These are phyloP conservation scores for sorghum (Sorghum bicolor) DNA, from an alignment of 176 grass and related monocot genomes.

Conservation along the genomic window DNA sequence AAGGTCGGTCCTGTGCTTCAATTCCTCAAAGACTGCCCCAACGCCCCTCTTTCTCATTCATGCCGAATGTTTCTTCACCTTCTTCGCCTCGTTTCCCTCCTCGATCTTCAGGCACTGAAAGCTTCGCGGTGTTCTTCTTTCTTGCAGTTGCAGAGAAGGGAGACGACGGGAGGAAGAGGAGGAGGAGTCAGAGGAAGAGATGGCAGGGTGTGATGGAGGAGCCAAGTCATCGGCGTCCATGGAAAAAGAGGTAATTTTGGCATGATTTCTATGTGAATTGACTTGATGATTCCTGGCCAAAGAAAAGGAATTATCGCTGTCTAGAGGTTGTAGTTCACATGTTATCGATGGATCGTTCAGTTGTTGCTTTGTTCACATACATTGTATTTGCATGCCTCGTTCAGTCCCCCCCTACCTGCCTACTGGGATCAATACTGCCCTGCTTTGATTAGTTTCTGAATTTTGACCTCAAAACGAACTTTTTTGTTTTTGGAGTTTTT, in stretches of 20 bases:
- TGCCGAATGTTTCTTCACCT: neutral
- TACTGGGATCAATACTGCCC: neutral
- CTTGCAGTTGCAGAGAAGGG: conserved; percentile 30
- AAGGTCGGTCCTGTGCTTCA: conserved; percentile 59
- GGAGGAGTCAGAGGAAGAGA: conserved; percentile 31
- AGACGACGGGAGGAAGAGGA: conserved; percentile 12
- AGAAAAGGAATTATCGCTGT: neutral
- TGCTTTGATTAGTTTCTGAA: neutral
- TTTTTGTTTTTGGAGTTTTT: neutral
- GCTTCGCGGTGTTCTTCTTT: neutral
- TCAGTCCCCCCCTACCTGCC: neutral
- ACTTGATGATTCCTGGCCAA: neutral
- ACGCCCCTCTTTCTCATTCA: neutral
- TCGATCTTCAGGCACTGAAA: conserved; percentile 2
- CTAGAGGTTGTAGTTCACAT: neutral
- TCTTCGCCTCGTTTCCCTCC: neutral
- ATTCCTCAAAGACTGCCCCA: conserved; percentile 38
- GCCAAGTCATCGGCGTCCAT: conserved; percentile 38
- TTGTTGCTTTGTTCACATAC: neutral
- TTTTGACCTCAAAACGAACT: neutral
- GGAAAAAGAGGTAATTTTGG: conserved; percentile 66
- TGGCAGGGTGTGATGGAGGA: conserved; percentile 57
- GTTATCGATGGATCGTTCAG: neutral
- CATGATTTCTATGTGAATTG: neutral
- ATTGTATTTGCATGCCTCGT: neutral